Conservation (phyloP, 345 rosid species). For the Streptanthus diversifolius region DNA sequence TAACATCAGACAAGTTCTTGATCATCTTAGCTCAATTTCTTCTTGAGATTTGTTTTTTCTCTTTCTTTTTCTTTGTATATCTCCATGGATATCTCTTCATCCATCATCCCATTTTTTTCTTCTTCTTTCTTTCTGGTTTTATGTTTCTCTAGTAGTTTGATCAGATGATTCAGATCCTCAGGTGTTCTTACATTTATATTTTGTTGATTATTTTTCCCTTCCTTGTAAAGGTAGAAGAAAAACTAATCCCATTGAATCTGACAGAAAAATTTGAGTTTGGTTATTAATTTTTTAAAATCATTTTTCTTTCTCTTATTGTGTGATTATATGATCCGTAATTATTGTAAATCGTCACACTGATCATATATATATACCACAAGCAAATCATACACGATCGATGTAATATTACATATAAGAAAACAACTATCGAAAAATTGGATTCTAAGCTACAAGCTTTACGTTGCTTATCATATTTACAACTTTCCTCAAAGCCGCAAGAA, state of each 20-base stretch:
- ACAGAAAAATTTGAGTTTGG: slow-evolving; percentile 22
- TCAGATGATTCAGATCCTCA: slow-evolving; percentile 34
- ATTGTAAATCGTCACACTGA: background rate
- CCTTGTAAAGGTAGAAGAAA: slow-evolving; percentile 38
- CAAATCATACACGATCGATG: slow-evolving; percentile 1
- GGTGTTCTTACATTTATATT: slow-evolving; percentile 28
- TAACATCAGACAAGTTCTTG: slow-evolving; percentile 82
- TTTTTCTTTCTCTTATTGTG: background rate
- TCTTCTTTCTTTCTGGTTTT: slow-evolving; percentile 7
- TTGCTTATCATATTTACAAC: slow-evolving; percentile 25
- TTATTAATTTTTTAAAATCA: background rate
- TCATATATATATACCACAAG: background rate
- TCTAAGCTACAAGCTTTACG: slow-evolving; percentile 7
- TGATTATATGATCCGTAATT: background rate
- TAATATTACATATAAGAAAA: background rate
- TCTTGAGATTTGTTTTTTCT: slow-evolving; percentile 44
- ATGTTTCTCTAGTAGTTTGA: slow-evolving; percentile 25
- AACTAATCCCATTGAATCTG: slow-evolving; percentile 36
- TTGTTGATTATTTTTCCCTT: slow-evolving; percentile 29
- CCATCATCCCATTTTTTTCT: slow-evolving; percentile 8
- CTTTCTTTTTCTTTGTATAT: slow-evolving; percentile 39
- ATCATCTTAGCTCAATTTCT: slow-evolving; percentile 63
- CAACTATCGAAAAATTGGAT: slow-evolving; percentile 3
- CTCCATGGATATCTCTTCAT: slow-evolving; percentile 21
- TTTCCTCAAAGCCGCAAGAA: slow-evolving; percentile 1